These are phyloP conservation scores for Wickerhamiella kazuoi DNA, from an alignment of 805 yeast genomes.

Conservation along the genomic window DNA sequence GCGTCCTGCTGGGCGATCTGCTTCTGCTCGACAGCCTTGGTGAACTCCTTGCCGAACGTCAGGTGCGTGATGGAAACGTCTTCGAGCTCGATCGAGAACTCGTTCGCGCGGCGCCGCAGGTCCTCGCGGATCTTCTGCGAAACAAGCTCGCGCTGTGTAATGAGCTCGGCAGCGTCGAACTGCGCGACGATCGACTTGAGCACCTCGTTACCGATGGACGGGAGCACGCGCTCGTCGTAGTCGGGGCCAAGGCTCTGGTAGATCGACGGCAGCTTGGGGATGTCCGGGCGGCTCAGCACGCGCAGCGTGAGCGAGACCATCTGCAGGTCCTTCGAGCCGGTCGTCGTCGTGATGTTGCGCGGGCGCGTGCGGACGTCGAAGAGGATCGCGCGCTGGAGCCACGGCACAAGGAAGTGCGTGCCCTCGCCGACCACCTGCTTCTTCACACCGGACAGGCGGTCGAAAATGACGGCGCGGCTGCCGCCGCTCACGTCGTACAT, in stretches of 20 bases:
- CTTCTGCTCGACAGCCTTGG: constrained; percentile 95
- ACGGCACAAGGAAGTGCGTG: constrained; percentile 85
- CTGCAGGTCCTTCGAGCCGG: constrained; percentile 95
- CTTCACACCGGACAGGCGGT: constrained; percentile 77
- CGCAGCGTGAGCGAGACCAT: constrained; percentile 86
- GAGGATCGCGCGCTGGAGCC: constrained; percentile 83
- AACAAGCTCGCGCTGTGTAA: constrained; percentile 92
- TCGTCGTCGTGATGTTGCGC: constrained; percentile 77
- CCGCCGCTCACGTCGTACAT: constrained; percentile 95
- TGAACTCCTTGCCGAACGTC: constrained; percentile 92
- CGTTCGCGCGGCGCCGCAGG: constrained; percentile 61
- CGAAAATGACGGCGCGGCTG: constrained; percentile 86
- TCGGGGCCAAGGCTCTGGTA: constrained; percentile 86
- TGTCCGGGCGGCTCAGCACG: constrained; percentile 88
- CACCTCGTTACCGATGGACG: constrained; percentile 84
- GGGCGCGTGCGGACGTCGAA: constrained; percentile 93
- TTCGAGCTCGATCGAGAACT: constrained; percentile 80
- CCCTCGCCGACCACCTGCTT: constrained; percentile 89
- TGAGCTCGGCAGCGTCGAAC: constrained; percentile 89
- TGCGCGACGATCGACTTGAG: constrained; percentile 81
- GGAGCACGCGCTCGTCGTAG: constrained; percentile 86
- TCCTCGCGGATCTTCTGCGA: constrained; percentile 79
- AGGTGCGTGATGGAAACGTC: constrained; percentile 96
- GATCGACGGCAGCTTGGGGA: constrained; percentile 58
- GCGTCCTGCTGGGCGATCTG: constrained; percentile 99